Percentiles rank a stretch among this genome's conserved stretches.
Evolutionary conservation across 2,329 filamentous ascomycete genomes (phyloP).

Genomic region (Calonectria pauciramosa): DNA sequence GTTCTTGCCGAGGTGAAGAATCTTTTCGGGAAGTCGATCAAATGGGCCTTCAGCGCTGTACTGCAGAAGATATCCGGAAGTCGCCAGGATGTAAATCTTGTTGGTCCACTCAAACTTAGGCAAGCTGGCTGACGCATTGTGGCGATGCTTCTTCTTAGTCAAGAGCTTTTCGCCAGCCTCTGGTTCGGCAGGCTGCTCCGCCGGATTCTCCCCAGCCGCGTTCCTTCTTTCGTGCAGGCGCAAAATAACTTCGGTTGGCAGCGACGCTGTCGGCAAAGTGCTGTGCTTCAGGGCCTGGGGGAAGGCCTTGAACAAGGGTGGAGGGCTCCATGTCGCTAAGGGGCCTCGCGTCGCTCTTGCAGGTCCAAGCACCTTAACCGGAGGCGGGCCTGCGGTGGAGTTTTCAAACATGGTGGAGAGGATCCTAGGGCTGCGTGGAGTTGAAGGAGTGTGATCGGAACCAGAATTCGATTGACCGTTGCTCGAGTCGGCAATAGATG

Average conservation of each 20-base stretch:
- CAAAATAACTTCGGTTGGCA: constrained; percentile 78
- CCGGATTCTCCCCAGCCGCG: constrained; percentile 34
- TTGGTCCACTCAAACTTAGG: constrained; percentile 74
- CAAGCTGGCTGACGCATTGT: constrained; percentile 55
- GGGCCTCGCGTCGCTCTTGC: constrained; percentile 46
- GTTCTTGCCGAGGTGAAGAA: constrained; percentile 78
- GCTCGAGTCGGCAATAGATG: constrained; percentile 61
- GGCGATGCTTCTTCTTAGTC: constrained; percentile 63
- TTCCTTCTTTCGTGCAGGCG: constrained; percentile 69
- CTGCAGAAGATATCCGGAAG: constrained; percentile 80
- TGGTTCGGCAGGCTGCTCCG: constrained; percentile 28
- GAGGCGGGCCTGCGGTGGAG: constrained; percentile 29
- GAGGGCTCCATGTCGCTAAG: constrained; percentile 71
- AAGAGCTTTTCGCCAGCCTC: constrained; percentile 50
- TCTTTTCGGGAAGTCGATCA: constrained; percentile 80
- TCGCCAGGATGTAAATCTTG: constrained; percentile 80
- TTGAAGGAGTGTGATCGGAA: constrained; percentile 53
- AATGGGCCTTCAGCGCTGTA: constrained; percentile 79
- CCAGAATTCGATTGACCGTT: constrained; percentile 52
- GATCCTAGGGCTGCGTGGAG: constrained; percentile 39
- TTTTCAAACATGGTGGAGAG: constrained; percentile 44
- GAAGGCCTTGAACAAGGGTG: constrained; percentile 89
- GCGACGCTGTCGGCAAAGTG: constrained; percentile 75
- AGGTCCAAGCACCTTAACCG: constrained; percentile 33
- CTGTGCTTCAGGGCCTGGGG: constrained; percentile 85